Percentiles rank a stretch among this genome's conserved stretches.
Conservation (phyloP, 176 grass and related monocot genomes). For the Aegilops bicornis region DNA sequence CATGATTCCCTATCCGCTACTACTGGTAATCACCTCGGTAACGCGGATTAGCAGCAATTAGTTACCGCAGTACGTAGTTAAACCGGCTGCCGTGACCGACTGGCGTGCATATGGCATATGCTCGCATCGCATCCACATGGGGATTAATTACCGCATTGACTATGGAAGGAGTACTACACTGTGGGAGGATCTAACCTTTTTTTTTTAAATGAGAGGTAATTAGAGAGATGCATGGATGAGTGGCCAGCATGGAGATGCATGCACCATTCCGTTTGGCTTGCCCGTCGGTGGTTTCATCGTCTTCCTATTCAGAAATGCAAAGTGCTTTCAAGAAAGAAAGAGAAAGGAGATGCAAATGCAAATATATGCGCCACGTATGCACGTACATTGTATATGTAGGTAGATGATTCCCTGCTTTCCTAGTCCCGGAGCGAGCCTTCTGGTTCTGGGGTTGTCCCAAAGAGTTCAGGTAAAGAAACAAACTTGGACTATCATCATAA, state of each 20-base stretch:
- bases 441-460: neutral
- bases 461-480: neutral
- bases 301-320: no score
- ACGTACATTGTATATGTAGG: neutral
- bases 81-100: neutral
- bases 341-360: neutral
- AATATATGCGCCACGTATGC: no score
- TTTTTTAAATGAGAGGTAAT: no score
- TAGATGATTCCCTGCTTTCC: neutral
- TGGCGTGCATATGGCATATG: neutral
- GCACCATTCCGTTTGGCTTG: no score
- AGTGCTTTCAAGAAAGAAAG: no score
- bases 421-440: neutral
- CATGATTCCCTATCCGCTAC: neutral
- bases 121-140: neutral
- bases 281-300: no score
- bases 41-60: neutral
- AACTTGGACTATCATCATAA: neutral
- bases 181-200: no score
- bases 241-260: no score
- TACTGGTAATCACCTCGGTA: neutral
- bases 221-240: no score
- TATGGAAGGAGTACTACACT: neutral
- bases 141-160: conserved; percentile 10
- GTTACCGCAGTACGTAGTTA: neutral